Conservation (phyloP, 352 stramenopile species). For the Pythium myriotylum region DNA sequence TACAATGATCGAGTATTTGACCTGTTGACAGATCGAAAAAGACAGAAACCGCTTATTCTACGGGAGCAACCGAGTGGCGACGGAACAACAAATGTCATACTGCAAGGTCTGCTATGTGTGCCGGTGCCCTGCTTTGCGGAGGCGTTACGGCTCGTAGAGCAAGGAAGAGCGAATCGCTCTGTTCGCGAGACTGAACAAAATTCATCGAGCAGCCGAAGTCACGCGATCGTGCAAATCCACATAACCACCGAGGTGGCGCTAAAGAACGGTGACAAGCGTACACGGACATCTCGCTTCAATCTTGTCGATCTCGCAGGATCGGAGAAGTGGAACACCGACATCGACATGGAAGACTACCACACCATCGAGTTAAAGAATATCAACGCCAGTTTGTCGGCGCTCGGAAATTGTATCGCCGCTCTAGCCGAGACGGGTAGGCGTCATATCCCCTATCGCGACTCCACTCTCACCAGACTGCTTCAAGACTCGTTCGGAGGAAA, state of each 20-base stretch:
- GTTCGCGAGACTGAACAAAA: constrained; percentile 89
- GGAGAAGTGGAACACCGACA: constrained; percentile 84
- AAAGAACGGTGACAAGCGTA: constrained; percentile 39
- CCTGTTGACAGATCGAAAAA: constrained; percentile 72
- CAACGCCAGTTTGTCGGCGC: constrained; percentile 89
- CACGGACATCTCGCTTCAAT: constrained; percentile 62
- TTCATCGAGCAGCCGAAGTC: constrained; percentile 83
- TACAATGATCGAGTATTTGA: constrained; percentile 95
- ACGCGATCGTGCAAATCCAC: constrained; percentile 92
- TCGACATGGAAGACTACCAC: constrained; percentile 71
- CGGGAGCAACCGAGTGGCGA: constrained; percentile 62
- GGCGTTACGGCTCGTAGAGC: constrained; percentile 55
- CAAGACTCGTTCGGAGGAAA: constrained; percentile 84
- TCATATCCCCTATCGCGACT: constrained; percentile 92
- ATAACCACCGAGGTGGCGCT: constrained; percentile 45
- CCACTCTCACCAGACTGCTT: constrained; percentile 86
- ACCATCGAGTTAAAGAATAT: constrained; percentile 89
- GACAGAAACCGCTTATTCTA: constrained; percentile 71
- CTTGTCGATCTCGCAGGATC: constrained; percentile 80
- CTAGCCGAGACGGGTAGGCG: constrained; percentile 75
- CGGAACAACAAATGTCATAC: constrained; percentile 50
- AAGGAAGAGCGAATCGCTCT: constrained; percentile 57
- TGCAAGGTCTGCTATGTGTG: constrained; percentile 66
- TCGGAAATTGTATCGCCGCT: constrained; percentile 92
- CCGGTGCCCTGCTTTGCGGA: constrained; percentile 42